Base-by-base conservation (phyloP, 225 moss, liverwort and hornwort genomes). In the Physcomitrium patens region DNA sequence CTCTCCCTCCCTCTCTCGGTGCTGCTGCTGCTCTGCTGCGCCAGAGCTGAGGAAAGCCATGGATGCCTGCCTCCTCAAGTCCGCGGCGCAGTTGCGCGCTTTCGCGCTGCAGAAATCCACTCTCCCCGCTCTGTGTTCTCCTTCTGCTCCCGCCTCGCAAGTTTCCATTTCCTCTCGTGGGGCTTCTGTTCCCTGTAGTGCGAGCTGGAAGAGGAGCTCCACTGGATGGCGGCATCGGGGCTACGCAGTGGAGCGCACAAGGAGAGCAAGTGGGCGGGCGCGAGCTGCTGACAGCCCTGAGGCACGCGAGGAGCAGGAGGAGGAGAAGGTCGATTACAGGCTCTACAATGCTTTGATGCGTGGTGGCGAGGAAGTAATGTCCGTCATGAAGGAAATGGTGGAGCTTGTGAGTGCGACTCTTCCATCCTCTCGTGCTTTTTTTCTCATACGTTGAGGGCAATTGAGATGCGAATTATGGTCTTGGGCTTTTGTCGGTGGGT, bases 331-430 rank as follows among this genome's bases (percentile, higher is more conserved):
- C 55, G 95, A 99, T 81, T 93, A 92, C 81, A 87, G 89, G 70
- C 12, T 77, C 69, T 99, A 99, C 61, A 80, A 99, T 63, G 95
- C 95, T 17, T 81, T 99, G 71, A 86, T 93, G 87, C 83, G 95
- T 68, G 96, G 96, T 24, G 96, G 94, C 17, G 89, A 90, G 80
- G 87, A 88, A 83, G 94, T 97, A 59, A 83, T 83, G 13, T 79
- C 88, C 26, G 81, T 94, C 86, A 62, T 97, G 83, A 83, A 87
- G 81, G 92, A 94, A 54, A 94, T 94, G 86, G 79, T 84, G 71
- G 92, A 92, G 66, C 84, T 97, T 90, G 92, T 94, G 69, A 79
- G 89, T 78, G 79, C 75, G 67, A 74, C 60, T 54, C 20, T 52
- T 28, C 23, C 5, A 17, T 31, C 26, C 27, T 55, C 49, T 55